Conservation (phyloP, 108 stramenopile species). For the Conticribra guillardii region DNA sequence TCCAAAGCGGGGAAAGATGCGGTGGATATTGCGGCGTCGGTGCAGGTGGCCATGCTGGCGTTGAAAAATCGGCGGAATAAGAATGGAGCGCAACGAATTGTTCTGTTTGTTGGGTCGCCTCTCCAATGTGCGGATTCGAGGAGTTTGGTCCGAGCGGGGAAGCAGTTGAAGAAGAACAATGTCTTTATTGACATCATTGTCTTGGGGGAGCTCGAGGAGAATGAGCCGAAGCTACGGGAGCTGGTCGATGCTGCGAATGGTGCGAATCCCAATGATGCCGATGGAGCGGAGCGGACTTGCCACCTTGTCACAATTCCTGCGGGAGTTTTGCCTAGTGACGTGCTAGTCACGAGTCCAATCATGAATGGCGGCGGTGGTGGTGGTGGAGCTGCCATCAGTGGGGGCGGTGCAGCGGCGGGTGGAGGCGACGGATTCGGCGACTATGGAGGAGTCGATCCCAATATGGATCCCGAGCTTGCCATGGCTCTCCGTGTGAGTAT, state of each 20-base stretch:
- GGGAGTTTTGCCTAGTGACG: conserved; percentile 94
- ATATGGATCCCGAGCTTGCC: conserved; percentile 98
- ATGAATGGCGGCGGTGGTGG: conserved; percentile 76
- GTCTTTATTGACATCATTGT: conserved; percentile 95
- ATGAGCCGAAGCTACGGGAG: conserved; percentile 87
- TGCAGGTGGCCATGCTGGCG: conserved; percentile 95
- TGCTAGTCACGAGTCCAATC: conserved; percentile 87
- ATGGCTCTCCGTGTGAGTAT: conserved; percentile 97
- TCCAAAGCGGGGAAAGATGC: conserved; percentile 16
- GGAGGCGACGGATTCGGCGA: conserved; percentile 82
- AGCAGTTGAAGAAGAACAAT: conserved; percentile 94
- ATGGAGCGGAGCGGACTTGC: conserved; percentile 75
- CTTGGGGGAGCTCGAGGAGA: conserved; percentile 92
- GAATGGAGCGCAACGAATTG: conserved; percentile 95
- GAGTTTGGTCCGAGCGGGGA: conserved; percentile 82
- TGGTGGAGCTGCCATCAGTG: conserved; percentile 44
- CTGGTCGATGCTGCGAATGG: conserved; percentile 96
- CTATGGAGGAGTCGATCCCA: conserved; percentile 95
- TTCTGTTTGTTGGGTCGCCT: conserved; percentile 93
- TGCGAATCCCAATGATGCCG: conserved; percentile 65
- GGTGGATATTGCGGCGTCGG: conserved; percentile 78
- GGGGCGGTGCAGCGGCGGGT: conserved; percentile 68
- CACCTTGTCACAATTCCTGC: conserved; percentile 96
- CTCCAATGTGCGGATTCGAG: conserved; percentile 55
- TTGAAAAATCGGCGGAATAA: conserved; percentile 98